Base-by-base conservation (phyloP, 75 land plant genomes). In the Sequoiadendron giganteum region DNA sequence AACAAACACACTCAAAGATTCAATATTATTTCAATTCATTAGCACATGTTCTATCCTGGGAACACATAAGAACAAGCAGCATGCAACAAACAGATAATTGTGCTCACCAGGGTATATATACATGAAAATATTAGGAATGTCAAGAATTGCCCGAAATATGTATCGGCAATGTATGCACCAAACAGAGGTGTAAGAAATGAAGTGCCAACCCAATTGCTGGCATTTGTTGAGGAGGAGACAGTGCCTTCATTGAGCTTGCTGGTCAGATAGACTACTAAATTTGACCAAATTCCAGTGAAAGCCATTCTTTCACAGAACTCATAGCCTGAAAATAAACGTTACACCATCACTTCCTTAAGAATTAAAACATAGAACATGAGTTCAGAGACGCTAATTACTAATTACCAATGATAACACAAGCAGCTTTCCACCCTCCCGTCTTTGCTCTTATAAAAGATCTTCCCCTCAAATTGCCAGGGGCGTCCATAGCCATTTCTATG, bases 241-340 rank as follows among this genome's bases (percentile, higher is more conserved):
- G 95, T 94, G 76, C 91, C 95, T 87, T 96, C 93, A 76, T 93
- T 95, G 0, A 96, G 93, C 79, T 90, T 87, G 11, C 84, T 92
- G n/a, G 96, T 94, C 87, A 96, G 87, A 72, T 95, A 95, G 11
- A 90, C 90, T 82, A 94, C 92, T 52, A 96, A 83, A 85, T 95
- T 94, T 61, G 97, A 86, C 19, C 94, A 92, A 21, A 94, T 91
- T 3, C 94, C 97, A 87, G 92, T 92, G 88, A 92, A 96, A 1
- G 97, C 96, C 88, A 96, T 85, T 75, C 97, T 93, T 87, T 96
- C 97, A 81, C 91, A 91, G 36, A 93, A 92, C 88, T 96, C 96
- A 86, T 93, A 95, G 21, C 93, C 97, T 96, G 89, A 8, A 43
- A 13, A 82, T 43, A 15, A 39, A 82, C 43, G 2, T 0, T 18